phyloP scores from a whole-genome alignment of 495 filamentous ascomycete genomes.

The Podospora didyma region DNA sequence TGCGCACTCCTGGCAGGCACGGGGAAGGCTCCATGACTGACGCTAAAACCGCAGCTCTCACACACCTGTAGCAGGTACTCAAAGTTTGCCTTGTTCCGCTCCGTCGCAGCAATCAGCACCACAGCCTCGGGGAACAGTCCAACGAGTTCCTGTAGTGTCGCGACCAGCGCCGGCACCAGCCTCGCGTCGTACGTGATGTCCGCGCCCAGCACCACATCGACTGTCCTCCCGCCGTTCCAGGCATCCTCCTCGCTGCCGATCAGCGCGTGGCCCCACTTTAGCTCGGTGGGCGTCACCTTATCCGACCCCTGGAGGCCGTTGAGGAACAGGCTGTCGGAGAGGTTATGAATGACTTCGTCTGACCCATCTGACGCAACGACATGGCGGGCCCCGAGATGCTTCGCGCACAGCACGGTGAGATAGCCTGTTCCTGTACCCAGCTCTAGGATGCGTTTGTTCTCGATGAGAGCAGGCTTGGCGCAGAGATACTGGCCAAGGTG shows the following conservation, averaged over 20 bases:
- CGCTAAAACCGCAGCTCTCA: slow-evolving; percentile 23
- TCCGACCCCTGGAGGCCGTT: slow-evolving; percentile 54
- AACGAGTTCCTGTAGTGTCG: slow-evolving; percentile 41
- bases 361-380: slow-evolving; percentile 82
- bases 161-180: slow-evolving; percentile 41
- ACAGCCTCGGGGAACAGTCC: slow-evolving; percentile 28
- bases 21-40: slow-evolving; percentile 32
- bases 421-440: slow-evolving; percentile 88
- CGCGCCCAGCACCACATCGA: slow-evolving; percentile 48
- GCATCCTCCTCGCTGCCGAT: slow-evolving; percentile 38
- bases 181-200: slow-evolving; percentile 49
- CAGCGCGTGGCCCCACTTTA: slow-evolving; percentile 59
- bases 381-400: slow-evolving; percentile 57
- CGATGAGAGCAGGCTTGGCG: slow-evolving; percentile 35
- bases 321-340: slow-evolving; percentile 62
- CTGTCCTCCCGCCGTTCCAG: slow-evolving; percentile 39
- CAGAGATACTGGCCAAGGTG: slow-evolving; percentile 73
- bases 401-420: slow-evolving; percentile 75
- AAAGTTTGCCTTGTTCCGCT: slow-evolving; percentile 45
- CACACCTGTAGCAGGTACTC: slow-evolving; percentile 37
- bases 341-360: slow-evolving; percentile 61
- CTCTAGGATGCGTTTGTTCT: slow-evolving; percentile 67
- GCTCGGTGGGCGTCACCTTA: slow-evolving; percentile 42
- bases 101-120: slow-evolving; percentile 45
- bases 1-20: slow-evolving; percentile 33